Evolutionary conservation across 192 early-diverging fungal genomes (phyloP).

Genomic region (Rhizophlyctis rosea): DNA sequence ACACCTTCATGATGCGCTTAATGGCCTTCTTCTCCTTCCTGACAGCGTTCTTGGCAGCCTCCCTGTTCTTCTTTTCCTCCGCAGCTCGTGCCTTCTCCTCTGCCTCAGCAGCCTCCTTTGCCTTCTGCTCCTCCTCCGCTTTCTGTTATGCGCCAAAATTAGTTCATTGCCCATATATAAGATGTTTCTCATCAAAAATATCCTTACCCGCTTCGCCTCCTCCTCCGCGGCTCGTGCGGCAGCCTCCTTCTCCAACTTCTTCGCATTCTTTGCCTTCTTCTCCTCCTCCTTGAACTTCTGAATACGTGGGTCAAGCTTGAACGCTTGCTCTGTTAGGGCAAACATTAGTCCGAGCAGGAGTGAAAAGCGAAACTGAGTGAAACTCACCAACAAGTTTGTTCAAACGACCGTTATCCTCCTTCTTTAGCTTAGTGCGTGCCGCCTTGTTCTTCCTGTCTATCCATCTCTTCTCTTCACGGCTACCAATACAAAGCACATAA

Average conservation of each 20-base stretch:
- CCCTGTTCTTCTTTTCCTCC: conserved; percentile 70
- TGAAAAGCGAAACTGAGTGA: not conserved
- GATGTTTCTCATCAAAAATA: no score
- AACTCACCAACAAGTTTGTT: conserved; percentile 61
- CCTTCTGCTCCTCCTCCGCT: conserved; percentile 58
- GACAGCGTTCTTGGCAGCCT: conserved; percentile 81
- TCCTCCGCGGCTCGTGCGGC: conserved; percentile 56
- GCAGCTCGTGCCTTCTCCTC: conserved; percentile 58
- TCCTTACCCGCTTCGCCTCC: conserved; percentile 30
- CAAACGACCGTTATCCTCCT: conserved; percentile 92
- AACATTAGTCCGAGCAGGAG: not conserved
- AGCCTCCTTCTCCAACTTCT: conserved; percentile 79
- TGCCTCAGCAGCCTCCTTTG: conserved; percentile 55
- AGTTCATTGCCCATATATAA: no score
- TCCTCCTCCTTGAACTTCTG: conserved; percentile 85
- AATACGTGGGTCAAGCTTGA: conserved; percentile 88
- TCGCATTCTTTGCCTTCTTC: conserved; percentile 84
- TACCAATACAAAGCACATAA: conserved; percentile 1
- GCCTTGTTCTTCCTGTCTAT: conserved; percentile 94
- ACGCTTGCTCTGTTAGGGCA: conserved; percentile 58
- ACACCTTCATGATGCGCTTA: conserved; percentile 50
- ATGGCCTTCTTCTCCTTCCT: conserved; percentile 91
- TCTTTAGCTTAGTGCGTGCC: conserved; percentile 88
- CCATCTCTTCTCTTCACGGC: conserved; percentile 95
- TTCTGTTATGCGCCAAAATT: no score